Evolutionary conservation across 179 eudicot genomes (phyloP), one percentile per base, ranked within the genome.

Genomic region (Carnegiea gigantea): DNA sequence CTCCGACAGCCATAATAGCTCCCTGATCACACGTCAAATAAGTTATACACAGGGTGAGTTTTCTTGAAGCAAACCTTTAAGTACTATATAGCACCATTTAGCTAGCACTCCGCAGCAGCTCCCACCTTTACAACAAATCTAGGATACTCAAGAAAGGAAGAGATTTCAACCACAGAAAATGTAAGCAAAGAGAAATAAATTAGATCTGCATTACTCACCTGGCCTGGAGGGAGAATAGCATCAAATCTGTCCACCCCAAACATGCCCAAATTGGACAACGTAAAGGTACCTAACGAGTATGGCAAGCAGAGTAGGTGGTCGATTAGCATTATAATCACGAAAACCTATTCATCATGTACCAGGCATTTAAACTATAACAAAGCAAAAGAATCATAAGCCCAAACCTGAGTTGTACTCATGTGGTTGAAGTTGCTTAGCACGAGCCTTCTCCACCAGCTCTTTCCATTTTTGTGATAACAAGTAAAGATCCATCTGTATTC

Each of bases 1-100:
- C 98, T 84, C 98, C 99, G 81, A 96, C 99, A 79, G 99, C 99
- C 99, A 96, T 96, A 67, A 94, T 96, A 88, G 99, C 99, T 77
- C 99, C 99, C 99, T 96, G 89, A 40, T 82, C 43, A 84, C 75
- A 70, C 70, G 59, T 62, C 54, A 77, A 30, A 79, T 60, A 67
- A 49, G 60, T n/a, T 36, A 77, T 14, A 54, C 73, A 51, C 21
- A 44, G 81, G 65, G 33, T 44, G 4, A 71, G 59, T 9, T 43
- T 79, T 75, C 30, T 75, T 65, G 62, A 38, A 36, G 53, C 57
- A 54, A 15, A 44, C 62, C 18, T 4, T 40, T 33, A 64, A 40
- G 21, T 75, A 82, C 38, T 73, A n/a, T 78, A 53, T 49, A 28
- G 51, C n/a, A 73, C 24, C 49, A 33, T 30, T 46, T 23, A 24